phyloP scores from a whole-genome alignment of 495 filamentous ascomycete species.

The Immersiella caudata region DNA sequence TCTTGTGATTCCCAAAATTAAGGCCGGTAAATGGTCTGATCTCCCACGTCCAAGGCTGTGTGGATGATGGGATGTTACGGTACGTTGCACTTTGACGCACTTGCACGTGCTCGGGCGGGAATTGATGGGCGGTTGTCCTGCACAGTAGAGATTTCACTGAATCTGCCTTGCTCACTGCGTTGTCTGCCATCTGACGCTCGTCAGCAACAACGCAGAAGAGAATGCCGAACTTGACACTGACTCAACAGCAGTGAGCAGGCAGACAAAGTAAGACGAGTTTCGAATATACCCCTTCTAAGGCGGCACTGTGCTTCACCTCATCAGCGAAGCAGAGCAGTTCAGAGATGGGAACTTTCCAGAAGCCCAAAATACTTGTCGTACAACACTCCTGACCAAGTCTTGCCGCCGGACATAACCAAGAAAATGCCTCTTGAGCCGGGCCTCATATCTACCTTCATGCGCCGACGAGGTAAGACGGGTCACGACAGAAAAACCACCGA shows the following conservation, averaged over 20 bases:
- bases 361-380: background rate
- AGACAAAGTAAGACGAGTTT: background rate
- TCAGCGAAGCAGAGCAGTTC: background rate
- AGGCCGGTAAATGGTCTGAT: background rate
- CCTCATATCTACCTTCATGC: conserved; percentile 14
- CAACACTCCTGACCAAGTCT: background rate
- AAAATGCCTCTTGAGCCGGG: background rate
- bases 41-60: background rate
- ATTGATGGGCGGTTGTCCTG: no score
- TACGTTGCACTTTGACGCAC: background rate
- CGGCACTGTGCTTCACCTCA: background rate
- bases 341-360: conserved; percentile 4
- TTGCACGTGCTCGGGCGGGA: background rate
- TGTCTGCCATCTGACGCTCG: no score
- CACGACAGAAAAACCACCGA: background rate
- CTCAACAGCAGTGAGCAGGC: background rate
- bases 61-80: background rate
- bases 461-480: background rate
- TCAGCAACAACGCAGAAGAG: background rate
- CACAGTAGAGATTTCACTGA: no score
- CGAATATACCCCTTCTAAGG: conserved; percentile 1
- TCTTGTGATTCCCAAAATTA: background rate
- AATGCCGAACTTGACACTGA: background rate
- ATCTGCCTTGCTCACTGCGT: no score
- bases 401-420: background rate